A percentile compares a stretch with the other conserved stretches of the same genome.
Evolutionary conservation across 2,329 filamentous ascomycete genomes (phyloP).

Genomic region (Aureobasidium sp.): DNA sequence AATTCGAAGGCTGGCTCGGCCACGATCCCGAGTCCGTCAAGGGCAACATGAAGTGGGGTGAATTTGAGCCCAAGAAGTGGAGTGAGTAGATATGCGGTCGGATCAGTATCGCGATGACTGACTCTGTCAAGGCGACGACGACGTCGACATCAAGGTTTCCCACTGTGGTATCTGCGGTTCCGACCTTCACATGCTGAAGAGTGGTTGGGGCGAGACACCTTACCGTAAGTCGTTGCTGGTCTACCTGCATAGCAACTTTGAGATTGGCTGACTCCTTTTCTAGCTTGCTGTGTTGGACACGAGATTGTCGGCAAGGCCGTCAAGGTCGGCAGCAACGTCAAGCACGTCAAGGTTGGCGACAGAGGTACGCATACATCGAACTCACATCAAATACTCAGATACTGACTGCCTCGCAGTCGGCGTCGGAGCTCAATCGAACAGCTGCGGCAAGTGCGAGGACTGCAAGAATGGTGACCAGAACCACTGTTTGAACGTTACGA

Average conservation of each 20-base stretch:
- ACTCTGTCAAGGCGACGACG: neutral
- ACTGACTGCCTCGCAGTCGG: constrained; percentile 30
- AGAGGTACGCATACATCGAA: constrained; percentile 17
- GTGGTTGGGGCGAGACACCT: constrained; percentile 31
- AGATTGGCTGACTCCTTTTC: neutral
- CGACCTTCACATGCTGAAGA: constrained; percentile 26
- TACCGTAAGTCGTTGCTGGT: neutral
- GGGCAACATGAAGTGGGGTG: constrained; percentile 49
- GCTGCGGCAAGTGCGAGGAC: constrained; percentile 44
- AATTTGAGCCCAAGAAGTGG: constrained; percentile 37
- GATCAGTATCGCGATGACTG: neutral
- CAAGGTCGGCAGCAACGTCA: constrained; percentile 22
- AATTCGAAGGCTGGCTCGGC: constrained; percentile 53
- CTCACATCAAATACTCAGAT: rapidly evolving
- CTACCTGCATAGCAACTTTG: neutral
- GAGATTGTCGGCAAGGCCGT: constrained; percentile 23
- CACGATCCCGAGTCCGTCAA: constrained; percentile 42
- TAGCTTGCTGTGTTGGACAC: constrained; percentile 21
- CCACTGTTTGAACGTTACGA: constrained; percentile 24
- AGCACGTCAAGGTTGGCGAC: constrained; percentile 27
- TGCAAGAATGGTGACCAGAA: constrained; percentile 34
- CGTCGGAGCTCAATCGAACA: constrained; percentile 42
- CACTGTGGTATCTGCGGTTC: constrained; percentile 34
- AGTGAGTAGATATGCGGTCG: neutral
- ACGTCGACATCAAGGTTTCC: constrained; percentile 31